phyloP scores from a whole-genome alignment of 2,329 filamentous ascomycete species.

The Pleoardoris graminearum region DNA sequence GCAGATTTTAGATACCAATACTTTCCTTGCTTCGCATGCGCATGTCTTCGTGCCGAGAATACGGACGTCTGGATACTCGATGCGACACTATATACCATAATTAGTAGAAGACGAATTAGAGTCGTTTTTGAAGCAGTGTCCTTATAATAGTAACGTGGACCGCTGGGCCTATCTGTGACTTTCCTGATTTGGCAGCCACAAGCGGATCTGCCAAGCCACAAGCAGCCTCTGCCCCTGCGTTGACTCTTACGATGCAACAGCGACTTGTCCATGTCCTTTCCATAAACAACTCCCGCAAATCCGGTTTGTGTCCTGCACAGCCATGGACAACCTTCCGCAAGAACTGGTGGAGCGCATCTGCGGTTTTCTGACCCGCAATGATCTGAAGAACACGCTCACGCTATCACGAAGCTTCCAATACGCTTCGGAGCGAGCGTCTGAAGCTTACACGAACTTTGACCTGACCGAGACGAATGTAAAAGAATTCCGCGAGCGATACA shows the following conservation, averaged over 20 bases:
- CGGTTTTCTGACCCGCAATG: constrained; percentile 1
- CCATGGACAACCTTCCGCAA: constrained; percentile 5
- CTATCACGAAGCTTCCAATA: constrained; percentile 6
- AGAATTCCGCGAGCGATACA: neutral
- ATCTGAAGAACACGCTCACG: constrained; percentile 5
- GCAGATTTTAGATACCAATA: neutral
- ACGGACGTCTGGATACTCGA: too few species aligned
- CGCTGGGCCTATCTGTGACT: too few species aligned
- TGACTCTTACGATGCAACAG: neutral
- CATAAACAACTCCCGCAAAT: neutral
- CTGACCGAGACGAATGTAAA: neutral
- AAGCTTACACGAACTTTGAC: constrained; percentile 1
- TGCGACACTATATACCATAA: too few species aligned
- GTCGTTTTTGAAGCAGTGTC: too few species aligned
- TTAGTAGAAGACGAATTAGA: too few species aligned
- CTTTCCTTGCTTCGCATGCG: neutral
- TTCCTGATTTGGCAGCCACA: too few species aligned
- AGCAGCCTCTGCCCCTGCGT: too few species aligned
- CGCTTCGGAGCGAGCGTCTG: constrained; percentile 6
- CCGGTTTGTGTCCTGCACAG: neutral
- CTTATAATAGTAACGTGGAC: too few species aligned
- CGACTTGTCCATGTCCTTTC: neutral
- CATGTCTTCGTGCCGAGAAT: too few species aligned
- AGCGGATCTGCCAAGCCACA: too few species aligned
- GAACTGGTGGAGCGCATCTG: constrained; percentile 10